Percentiles rank a stretch among this genome's conserved stretches.
These are phyloP conservation scores for Waltiozyma sp. DNA, from an alignment of 1,139 yeast genomes.

Conservation along the genomic window DNA sequence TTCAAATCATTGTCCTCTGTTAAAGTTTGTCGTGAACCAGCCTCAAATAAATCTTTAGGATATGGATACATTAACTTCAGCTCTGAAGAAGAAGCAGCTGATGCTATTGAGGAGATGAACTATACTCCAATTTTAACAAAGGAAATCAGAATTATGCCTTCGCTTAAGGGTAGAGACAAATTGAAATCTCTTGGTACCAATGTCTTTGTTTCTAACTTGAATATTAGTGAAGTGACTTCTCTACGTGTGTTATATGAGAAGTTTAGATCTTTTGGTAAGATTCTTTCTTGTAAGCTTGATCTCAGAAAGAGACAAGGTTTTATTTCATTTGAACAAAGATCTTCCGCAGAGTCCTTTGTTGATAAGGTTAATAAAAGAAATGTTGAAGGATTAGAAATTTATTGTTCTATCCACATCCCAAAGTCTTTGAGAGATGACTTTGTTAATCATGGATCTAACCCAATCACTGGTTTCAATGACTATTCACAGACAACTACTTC, in stretches of 20 bases:
- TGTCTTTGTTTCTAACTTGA: constrained; percentile 28
- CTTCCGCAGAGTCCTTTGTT: constrained; percentile 30
- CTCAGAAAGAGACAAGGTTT: constrained; percentile 33
- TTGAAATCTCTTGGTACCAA: constrained; percentile 24
- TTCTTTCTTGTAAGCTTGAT: constrained; percentile 35
- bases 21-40: constrained; percentile 32
- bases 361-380: constrained; percentile 22
- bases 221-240: constrained; percentile 18
- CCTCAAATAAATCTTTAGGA: constrained; percentile 28
- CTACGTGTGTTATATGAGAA: constrained; percentile 33
- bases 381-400: constrained; percentile 23
- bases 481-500: neutral
- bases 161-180: constrained; percentile 27
- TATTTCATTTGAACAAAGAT: constrained; percentile 30
- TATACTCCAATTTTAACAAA: constrained; percentile 28
- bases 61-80: constrained; percentile 42
- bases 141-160: constrained; percentile 43
- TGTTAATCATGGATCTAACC: neutral
- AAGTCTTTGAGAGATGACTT: constrained; percentile 22
- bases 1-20: constrained; percentile 33
- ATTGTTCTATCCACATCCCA: constrained; percentile 33
- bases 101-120: constrained; percentile 33
- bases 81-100: constrained; percentile 25
- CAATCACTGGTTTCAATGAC: neutral
- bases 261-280: constrained; percentile 29